These are phyloP conservation scores for Immersiporthe knoxdaviesiana DNA, from an alignment of 2,329 filamentous ascomycete genomes.

Conservation along the genomic window DNA sequence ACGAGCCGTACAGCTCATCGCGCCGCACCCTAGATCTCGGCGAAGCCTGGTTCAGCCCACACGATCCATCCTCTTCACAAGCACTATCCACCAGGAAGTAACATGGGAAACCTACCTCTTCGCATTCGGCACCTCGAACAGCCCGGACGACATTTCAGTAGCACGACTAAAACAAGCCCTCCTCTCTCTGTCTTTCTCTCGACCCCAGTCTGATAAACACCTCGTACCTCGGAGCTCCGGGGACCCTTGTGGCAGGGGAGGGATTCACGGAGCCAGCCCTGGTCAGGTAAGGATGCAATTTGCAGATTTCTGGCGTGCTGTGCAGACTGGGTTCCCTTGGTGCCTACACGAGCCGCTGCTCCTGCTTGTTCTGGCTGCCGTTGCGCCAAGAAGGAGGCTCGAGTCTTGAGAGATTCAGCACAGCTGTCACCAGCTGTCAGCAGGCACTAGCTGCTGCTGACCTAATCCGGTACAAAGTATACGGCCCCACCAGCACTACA, in stretches of 20 bases:
- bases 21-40: conserved; percentile 55
- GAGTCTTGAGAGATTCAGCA: too few species aligned
- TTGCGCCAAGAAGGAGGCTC: background rate
- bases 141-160: conserved; percentile 34
- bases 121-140: conserved; percentile 57
- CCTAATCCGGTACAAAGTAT: background rate
- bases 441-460: background rate
- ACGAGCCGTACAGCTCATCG: conserved; percentile 53
- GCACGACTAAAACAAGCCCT: background rate
- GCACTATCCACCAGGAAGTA: background rate
- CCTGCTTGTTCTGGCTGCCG: background rate
- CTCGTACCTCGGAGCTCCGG: background rate
- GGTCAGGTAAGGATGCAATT: background rate
- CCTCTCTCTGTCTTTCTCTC: background rate
- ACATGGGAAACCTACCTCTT: conserved; percentile 47
- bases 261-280: background rate
- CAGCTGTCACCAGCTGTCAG: too few species aligned
- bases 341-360: background rate
- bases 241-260: background rate
- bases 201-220: background rate
- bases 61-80: background rate
- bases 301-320: background rate
- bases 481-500: background rate
- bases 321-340: background rate
- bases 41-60: conserved; percentile 1